These are phyloP conservation scores for Neckera pumila DNA, from an alignment of 225 moss, liverwort and hornwort species.

Conservation along the genomic window DNA sequence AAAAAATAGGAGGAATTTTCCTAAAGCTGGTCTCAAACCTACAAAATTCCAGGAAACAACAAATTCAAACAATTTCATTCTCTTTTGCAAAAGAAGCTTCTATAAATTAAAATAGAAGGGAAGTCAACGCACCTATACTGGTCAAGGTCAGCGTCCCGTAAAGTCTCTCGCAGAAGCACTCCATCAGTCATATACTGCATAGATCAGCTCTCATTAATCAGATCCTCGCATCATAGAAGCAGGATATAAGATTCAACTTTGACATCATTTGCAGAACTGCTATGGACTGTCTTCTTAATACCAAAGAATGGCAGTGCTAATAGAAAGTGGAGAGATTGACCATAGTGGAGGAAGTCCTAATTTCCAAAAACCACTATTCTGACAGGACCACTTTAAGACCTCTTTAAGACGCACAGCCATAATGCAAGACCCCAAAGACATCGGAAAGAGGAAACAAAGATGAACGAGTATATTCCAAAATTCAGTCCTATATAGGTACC, in stretches of 20 bases:
- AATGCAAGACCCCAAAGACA: neutral
- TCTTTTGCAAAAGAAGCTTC: neutral
- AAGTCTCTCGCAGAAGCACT: slow-evolving; percentile 90
- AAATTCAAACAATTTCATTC: neutral
- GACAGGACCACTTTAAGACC: no score
- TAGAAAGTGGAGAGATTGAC: neutral
- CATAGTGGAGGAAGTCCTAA: neutral
- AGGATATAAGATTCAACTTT: neutral
- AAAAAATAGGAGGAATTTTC: neutral
- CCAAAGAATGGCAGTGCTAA: neutral
- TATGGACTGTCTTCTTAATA: neutral
- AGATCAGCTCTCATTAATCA: slow-evolving; percentile 1
- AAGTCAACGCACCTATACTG: slow-evolving; percentile 59
- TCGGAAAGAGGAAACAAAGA: neutral
- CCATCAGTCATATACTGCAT: slow-evolving; percentile 99
- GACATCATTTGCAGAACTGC: neutral
- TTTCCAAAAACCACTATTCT: neutral
- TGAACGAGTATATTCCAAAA: neutral
- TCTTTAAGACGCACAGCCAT: neutral
- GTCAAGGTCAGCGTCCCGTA: slow-evolving; percentile 90
- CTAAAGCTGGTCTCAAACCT: neutral
- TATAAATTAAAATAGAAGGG: neutral
- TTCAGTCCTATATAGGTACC: neutral
- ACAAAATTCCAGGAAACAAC: neutral
- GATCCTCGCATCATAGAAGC: neutral